phyloP scores from a whole-genome alignment of 169 alveolate species.

The Cryptosporidium andersoni region DNA sequence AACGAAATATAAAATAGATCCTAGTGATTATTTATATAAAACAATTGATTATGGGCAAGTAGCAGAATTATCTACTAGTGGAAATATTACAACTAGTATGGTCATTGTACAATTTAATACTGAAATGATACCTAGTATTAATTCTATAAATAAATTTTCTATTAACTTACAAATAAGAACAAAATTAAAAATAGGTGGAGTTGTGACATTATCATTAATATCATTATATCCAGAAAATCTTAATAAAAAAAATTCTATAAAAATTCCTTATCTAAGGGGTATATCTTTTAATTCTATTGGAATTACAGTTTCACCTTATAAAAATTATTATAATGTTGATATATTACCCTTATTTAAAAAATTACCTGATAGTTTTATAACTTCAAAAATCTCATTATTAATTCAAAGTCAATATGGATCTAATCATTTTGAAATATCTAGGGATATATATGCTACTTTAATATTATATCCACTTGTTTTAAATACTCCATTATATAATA shows the following conservation, averaged over 20 bases:
- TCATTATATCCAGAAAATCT: no score
- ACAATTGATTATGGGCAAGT: conserved; percentile 20
- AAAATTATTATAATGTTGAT: conserved; percentile 37
- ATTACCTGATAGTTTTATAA: conserved; percentile 35
- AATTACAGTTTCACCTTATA: conserved; percentile 19
- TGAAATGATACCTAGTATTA: conserved; percentile 35
- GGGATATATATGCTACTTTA: conserved; percentile 1
- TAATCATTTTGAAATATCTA: not conserved
- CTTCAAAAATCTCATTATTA: conserved; percentile 1
- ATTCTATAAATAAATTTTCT: conserved; percentile 28
- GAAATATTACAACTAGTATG: conserved; percentile 18
- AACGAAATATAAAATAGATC: conserved; percentile 17
- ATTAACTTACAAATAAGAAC: not conserved
- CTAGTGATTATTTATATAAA: conserved; percentile 6
- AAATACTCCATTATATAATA: conserved; percentile 16
- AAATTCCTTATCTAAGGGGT: conserved; percentile 37
- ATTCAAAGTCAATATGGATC: conserved; percentile 25
- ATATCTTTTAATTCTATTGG: conserved; percentile 40
- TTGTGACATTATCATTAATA: conserved; percentile 4
- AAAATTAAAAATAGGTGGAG: conserved; percentile 6
- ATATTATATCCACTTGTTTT: conserved; percentile 26
- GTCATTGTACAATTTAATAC: conserved; percentile 46
- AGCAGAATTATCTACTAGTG: conserved; percentile 7
- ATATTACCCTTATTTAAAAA: conserved; percentile 20
- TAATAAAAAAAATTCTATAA: not conserved